These are phyloP conservation scores for Monilinia aucupariae DNA, from an alignment of 2,329 filamentous ascomycete genomes.

Conservation along the genomic window DNA sequence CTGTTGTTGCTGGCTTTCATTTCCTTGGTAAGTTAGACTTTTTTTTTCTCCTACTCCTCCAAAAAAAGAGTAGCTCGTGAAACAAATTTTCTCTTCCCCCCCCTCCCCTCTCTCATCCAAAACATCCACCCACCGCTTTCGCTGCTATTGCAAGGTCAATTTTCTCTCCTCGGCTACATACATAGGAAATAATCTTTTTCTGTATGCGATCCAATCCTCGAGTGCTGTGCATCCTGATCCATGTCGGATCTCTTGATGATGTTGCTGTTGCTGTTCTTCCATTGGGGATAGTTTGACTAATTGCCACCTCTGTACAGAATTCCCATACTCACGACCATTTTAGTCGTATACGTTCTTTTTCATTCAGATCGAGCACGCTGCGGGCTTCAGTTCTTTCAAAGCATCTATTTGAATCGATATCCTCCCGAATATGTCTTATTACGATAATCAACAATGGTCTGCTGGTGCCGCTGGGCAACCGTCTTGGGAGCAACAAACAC, in stretches of 20 bases:
- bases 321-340: constrained; percentile 25
- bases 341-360: constrained; percentile 36
- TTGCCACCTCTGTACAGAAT: constrained; percentile 11
- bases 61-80: background rate
- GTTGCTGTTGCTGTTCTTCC: background rate
- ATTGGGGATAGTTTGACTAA: constrained; percentile 9
- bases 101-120: background rate
- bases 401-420: constrained; percentile 28
- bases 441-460: constrained; percentile 62
- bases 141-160: constrained; percentile 13
- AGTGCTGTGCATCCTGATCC: background rate
- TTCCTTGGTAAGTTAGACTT: constrained; percentile 14
- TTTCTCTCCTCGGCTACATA: constrained; percentile 17
- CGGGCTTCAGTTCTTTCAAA: constrained; percentile 34
- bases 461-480: constrained; percentile 47
- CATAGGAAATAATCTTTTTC: background rate
- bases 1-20: background rate
- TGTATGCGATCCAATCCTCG: constrained; percentile 10
- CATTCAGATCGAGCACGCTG: constrained; percentile 28
- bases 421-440: constrained; percentile 55
- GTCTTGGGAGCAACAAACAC: constrained; percentile 68
- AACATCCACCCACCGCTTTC: constrained; percentile 11
- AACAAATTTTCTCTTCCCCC: constrained; percentile 13
- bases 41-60: background rate
- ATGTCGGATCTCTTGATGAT: background rate